phyloP scores from a whole-genome alignment of 331 rosid species.

The Pyrus hybrid region DNA sequence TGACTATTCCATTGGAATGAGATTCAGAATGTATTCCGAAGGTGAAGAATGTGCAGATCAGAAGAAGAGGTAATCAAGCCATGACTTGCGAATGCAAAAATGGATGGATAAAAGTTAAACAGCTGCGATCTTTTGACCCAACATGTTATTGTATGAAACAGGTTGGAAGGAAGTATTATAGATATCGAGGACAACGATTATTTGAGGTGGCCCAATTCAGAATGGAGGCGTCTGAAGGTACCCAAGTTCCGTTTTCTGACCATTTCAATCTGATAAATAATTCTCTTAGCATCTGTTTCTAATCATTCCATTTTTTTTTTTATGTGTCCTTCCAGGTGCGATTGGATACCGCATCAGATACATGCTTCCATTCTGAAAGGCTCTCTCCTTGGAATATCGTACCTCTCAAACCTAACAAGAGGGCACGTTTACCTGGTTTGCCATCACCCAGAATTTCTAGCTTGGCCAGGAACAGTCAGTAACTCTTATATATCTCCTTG shows the following conservation, averaged over 20 bases:
- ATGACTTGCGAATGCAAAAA: background rate
- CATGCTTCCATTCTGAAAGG: slow-evolving; percentile 32
- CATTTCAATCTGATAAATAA: background rate
- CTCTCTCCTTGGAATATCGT: slow-evolving; percentile 67
- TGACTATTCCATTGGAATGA: slow-evolving; percentile 36
- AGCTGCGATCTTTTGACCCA: background rate
- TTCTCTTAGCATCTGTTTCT: background rate
- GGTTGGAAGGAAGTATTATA: slow-evolving; percentile 45
- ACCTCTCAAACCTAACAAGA: slow-evolving; percentile 25
- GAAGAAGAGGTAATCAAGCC: slow-evolving; percentile 40
- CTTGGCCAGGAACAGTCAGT: slow-evolving; percentile 33
- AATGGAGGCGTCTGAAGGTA: slow-evolving; percentile 68
- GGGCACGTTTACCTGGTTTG: slow-evolving; percentile 14
- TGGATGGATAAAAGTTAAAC: background rate
- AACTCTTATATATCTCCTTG: slow-evolving; percentile 3
- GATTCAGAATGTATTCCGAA: slow-evolving; percentile 28
- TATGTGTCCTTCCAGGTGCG: slow-evolving; percentile 33
- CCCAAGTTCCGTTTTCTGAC: background rate
- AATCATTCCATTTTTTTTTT: background rate
- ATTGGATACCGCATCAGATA: slow-evolving; percentile 39
- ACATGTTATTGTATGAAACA: slow-evolving; percentile 6
- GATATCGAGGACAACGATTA: slow-evolving; percentile 43
- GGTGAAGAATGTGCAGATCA: slow-evolving; percentile 28
- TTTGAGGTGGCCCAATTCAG: slow-evolving; percentile 55
- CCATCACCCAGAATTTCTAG: slow-evolving; percentile 10